Evolutionary conservation across 768 basidiomycete species (phyloP), one percentile per base, ranked within the genome.

Genomic region (Pisolithus albus): DNA sequence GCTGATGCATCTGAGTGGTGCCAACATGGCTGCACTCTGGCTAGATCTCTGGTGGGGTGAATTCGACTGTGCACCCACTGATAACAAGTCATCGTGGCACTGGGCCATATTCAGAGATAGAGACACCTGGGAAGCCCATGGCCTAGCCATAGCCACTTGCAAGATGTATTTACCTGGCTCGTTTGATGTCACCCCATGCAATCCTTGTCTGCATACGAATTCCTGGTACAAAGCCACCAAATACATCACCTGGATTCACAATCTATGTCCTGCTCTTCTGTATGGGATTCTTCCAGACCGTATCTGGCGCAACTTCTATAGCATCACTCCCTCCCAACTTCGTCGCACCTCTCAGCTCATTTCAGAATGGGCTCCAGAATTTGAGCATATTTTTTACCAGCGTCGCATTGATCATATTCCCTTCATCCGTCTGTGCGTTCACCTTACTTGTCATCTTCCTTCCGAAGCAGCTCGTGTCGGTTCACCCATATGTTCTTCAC

Each of bases 1-100:
- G 54, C 26, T 66, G 0, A 78, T 78, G 75, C 75, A 78, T 53
- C 61, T 71, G 1, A 18, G 61, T 4, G 46, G 49, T 4, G 46
- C 67, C 4, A 72, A 71, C 43, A 36, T 67, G 2, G 46, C 55
- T 0, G 59, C 62, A 2, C 53, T 21, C 30, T 69, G 13, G 47
- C 58, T 16, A 13, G 41, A 42, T n/a, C 21, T 52, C 11, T 52
- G 52, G 52, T 34, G 18, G 1, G 42, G 52, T 5, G 39, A 9
- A 7, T 48, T 51, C 52, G 1, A 63, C 60, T 48, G 55, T 7
- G 21, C 9, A 0, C 7, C 19, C 21, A 24, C 19, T 1, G 21
- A 42, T 23, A 21, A 42, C 19, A 18, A 42, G n/a, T 19, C 41
- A 6, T 13, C 7, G 4, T 42, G 41, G 41, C 9, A 11, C 10